Percentiles rank a stretch among this genome's conserved stretches.
Evolutionary conservation across 148 eudicot species (phyloP).

Genomic region (Spergularia bocconei): DNA sequence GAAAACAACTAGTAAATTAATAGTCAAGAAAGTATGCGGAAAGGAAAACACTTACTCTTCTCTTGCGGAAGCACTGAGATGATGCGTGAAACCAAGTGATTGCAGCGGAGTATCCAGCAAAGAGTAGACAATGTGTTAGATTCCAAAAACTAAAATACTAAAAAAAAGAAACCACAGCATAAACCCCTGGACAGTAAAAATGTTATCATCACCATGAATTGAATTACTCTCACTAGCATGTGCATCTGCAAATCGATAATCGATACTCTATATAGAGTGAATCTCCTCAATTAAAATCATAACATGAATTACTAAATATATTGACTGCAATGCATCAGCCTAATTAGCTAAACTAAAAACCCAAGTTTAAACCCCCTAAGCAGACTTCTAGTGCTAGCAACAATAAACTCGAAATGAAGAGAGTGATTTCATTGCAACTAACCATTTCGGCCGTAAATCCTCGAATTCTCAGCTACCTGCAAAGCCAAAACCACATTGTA

Average conservation of each 20-base stretch:
- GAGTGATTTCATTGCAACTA: constrained; percentile 12
- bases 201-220: neutral
- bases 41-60: constrained; percentile 60
- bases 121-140: constrained; percentile 14
- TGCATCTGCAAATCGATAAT: neutral
- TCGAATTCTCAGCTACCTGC: constrained; percentile 78
- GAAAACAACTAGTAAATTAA: constrained; percentile 6
- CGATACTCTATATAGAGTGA: neutral
- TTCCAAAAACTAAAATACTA: neutral
- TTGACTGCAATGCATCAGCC: neutral
- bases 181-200: neutral
- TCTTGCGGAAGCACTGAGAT: constrained; percentile 90
- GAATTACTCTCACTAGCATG: neutral
- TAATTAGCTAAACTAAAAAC: constrained; percentile 3
- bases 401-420: neutral
- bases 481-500: constrained; percentile 12
- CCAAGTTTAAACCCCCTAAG: neutral
- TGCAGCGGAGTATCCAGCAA: constrained; percentile 16
- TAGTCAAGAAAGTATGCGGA: neutral
- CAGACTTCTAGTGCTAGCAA: neutral
- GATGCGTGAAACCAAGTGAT: constrained; percentile 34
- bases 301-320: neutral
- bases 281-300: neutral
- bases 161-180: neutral
- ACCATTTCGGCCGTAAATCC: constrained; percentile 87